These are phyloP conservation scores for Naganishia sp. DNA, from an alignment of 1,284 basidiomycete genomes.

Conservation along the genomic window DNA sequence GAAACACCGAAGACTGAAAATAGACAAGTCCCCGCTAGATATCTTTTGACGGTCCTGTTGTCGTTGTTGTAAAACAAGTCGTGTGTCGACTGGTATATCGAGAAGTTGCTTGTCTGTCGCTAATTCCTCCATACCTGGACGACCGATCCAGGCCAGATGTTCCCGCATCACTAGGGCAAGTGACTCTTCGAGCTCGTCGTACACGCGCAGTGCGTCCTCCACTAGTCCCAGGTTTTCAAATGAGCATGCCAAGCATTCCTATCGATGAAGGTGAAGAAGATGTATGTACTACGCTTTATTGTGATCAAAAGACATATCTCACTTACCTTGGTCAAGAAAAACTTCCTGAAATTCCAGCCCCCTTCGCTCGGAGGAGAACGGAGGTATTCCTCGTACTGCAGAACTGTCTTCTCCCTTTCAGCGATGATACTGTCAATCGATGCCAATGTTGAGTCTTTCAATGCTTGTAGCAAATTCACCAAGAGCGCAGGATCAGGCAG, in stretches of 20 bases:
- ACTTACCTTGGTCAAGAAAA: conserved; percentile 85
- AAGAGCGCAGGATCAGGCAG: conserved; percentile 77
- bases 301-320: background rate
- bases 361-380: conserved; percentile 9
- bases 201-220: conserved; percentile 85
- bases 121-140: conserved; percentile 60
- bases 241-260: conserved; percentile 92
- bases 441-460: conserved; percentile 81
- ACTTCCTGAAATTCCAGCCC: conserved; percentile 90
- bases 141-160: conserved; percentile 86
- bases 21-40: conserved; percentile 59
- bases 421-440: conserved; percentile 79
- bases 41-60: conserved; percentile 20
- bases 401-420: conserved; percentile 82
- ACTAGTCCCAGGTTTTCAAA: conserved; percentile 86
- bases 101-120: conserved; percentile 7
- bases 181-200: conserved; percentile 80
- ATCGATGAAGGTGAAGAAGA: conserved; percentile 24
- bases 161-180: conserved; percentile 59
- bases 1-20: conserved; percentile 93
- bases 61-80: background rate
- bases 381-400: conserved; percentile 78
- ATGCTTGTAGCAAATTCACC: conserved; percentile 82
- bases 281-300: conserved; percentile 8
- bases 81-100: too few species aligned